Conservation (phyloP, 441 rosid species). For the Syzygium syzygioides region DNA sequence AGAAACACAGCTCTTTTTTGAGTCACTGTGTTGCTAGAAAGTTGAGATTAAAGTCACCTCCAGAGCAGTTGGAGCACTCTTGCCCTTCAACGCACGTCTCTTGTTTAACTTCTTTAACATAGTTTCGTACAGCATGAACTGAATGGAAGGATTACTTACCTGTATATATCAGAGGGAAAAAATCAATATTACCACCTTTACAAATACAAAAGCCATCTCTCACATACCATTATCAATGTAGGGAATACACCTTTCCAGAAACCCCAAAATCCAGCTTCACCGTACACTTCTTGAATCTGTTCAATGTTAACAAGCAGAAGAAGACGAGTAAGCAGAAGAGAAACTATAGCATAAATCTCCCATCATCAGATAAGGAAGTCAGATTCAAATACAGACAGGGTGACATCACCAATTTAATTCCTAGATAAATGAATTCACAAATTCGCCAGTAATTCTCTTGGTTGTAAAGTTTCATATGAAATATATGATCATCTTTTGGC, state of each 20-base stretch:
- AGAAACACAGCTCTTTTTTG: neutral
- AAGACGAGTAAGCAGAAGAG: neutral
- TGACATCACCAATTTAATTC: neutral
- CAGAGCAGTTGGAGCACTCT: slow-evolving; percentile 52
- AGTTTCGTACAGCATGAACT: slow-evolving; percentile 92
- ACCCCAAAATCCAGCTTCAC: slow-evolving; percentile 80
- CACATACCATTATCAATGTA: slow-evolving; percentile 85
- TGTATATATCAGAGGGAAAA: slow-evolving; percentile 20
- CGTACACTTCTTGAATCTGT: slow-evolving; percentile 80
- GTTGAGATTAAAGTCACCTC: slow-evolving; percentile 45
- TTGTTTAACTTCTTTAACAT: slow-evolving; percentile 79
- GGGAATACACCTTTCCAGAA: slow-evolving; percentile 97
- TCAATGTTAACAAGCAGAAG: slow-evolving; percentile 10
- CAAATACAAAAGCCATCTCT: slow-evolving; percentile 18
- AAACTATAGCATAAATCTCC: neutral
- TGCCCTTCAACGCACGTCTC: slow-evolving; percentile 44
- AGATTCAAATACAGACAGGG: neutral
- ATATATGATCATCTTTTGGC: neutral
- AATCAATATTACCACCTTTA: slow-evolving; percentile 20
- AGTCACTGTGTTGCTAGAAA: neutral
- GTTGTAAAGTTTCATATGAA: neutral
- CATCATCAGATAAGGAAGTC: neutral
- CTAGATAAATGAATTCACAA: neutral
- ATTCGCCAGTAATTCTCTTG: neutral
- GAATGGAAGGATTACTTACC: slow-evolving; percentile 97